Conservation (phyloP, 192 early-diverging fungal species). For the Coemansia sp. region DNA sequence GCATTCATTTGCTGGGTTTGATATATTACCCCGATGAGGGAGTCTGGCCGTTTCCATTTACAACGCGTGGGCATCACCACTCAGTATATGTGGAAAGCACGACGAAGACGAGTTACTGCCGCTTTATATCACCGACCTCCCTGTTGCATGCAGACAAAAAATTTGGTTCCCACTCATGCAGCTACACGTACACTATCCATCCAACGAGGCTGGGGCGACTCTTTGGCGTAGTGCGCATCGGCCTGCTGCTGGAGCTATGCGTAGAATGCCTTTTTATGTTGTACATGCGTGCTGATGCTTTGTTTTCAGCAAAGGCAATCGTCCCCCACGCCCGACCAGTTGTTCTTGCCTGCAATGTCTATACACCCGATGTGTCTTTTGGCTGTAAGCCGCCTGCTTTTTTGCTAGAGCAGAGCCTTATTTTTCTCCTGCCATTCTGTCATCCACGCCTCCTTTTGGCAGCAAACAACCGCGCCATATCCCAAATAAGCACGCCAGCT, state of each 20-base stretch:
- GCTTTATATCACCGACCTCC: background rate
- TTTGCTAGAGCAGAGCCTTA: background rate
- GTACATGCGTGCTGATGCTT: background rate
- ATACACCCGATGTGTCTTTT: background rate
- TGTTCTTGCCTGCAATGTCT: background rate
- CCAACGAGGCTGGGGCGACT: background rate
- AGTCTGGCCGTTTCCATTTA: background rate
- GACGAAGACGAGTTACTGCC: background rate
- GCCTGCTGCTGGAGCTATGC: background rate
- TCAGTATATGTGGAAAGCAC: background rate
- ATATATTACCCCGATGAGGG: background rate
- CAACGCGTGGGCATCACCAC: background rate
- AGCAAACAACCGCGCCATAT: background rate
- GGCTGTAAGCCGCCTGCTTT: background rate
- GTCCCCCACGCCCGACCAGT: background rate
- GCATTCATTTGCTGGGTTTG: background rate
- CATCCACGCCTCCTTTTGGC: slow-evolving; percentile 14
- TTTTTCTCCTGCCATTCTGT: slow-evolving; percentile 7
- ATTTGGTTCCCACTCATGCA: slow-evolving; percentile 2
- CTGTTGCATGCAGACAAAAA: background rate
- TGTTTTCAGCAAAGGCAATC: background rate
- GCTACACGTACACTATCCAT: background rate
- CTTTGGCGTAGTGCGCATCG: background rate
- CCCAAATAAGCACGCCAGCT: slow-evolving; percentile 3
- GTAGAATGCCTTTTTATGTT: background rate